Evolutionary conservation across 176 grass and related monocot genomes (phyloP).

Genomic region (Carex kokanica): DNA sequence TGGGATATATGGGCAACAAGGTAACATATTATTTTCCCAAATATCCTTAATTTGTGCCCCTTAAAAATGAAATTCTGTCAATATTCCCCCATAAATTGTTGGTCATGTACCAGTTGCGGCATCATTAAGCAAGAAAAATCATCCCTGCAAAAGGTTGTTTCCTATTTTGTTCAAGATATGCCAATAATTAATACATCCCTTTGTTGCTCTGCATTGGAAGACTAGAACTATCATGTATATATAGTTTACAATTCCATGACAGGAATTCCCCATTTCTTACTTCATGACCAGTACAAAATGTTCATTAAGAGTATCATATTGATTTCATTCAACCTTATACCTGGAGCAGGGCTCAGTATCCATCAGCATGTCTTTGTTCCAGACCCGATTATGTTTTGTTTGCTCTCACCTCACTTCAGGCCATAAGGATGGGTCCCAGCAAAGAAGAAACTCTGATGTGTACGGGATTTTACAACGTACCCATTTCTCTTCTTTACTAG

Average conservation of each 20-base stretch:
- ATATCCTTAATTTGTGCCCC: neutral
- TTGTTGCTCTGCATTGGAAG: neutral
- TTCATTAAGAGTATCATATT: slow-evolving; percentile 2
- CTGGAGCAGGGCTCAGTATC: slow-evolving; percentile 54
- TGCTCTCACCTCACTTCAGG: slow-evolving; percentile 68
- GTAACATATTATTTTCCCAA: slow-evolving; percentile 19
- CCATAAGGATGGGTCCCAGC: slow-evolving; percentile 46
- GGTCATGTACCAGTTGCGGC: neutral
- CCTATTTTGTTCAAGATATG: neutral
- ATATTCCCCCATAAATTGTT: neutral
- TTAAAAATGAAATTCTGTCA: neutral
- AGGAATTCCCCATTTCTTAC: neutral
- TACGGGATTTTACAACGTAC: slow-evolving; percentile 51
- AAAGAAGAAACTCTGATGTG: slow-evolving; percentile 51
- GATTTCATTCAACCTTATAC: neutral
- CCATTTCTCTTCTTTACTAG: slow-evolving; percentile 40
- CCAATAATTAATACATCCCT: neutral
- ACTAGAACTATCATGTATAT: neutral
- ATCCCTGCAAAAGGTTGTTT: neutral
- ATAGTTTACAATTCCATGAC: neutral
- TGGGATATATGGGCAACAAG: slow-evolving; percentile 81
- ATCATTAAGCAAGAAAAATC: neutral
- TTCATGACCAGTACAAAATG: neutral
- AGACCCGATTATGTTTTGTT: slow-evolving; percentile 65
- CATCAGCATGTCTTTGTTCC: slow-evolving; percentile 61